Base-by-base conservation (phyloP, 2,329 filamentous ascomycete species). In the Cladophialophora psammophila region DNA sequence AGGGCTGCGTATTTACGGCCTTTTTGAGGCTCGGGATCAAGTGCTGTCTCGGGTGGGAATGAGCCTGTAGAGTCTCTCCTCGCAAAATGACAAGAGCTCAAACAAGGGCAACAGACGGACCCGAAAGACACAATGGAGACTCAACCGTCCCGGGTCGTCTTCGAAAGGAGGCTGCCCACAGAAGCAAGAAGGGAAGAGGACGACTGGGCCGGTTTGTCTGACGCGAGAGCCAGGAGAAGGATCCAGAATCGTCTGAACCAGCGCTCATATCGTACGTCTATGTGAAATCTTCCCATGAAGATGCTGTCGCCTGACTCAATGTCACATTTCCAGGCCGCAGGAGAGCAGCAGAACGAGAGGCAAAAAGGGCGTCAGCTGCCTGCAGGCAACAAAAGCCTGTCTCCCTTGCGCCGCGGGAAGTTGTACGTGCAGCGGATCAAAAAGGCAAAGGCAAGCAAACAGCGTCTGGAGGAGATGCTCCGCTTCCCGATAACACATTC, bases 201-300 rank as follows among this genome's bases (percentile, higher is more conserved):
- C 10, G 54, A 65, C 60, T 63, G 66, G 66, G 59, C 52, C 12
- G 50, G 65, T 12, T 26, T 67, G 20, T 52, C 60, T 6, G 65
- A 67, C 18, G 50, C 56, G 2, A 57, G 40, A 18, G 40, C 38
- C 20, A 60, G 65, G 42, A 67, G 61, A 34, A 60, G 38, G 34
- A 54, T 67, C 31, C 65, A 67, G 40, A 67, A 64, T 18, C 55
- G 60, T 18, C 20, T 67, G n/a, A 59, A 64, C 26, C 65, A 67
- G 31, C 56, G 56, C 13, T 56, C 56, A 32, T 64, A 57, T 52
- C 65, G 65, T 67, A 61, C 15, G 65, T 64, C 3, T 26, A 26
- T 26, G 26, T 4, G 31, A 35, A 35, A 45, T 10, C 18, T n/a
- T 20, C 13, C 20, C 31, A 50, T n/a, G 8, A 54, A 5, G 34